These are phyloP conservation scores for Tremella yokohamensis DNA, from an alignment of 768 basidiomycete genomes.

Conservation along the genomic window DNA sequence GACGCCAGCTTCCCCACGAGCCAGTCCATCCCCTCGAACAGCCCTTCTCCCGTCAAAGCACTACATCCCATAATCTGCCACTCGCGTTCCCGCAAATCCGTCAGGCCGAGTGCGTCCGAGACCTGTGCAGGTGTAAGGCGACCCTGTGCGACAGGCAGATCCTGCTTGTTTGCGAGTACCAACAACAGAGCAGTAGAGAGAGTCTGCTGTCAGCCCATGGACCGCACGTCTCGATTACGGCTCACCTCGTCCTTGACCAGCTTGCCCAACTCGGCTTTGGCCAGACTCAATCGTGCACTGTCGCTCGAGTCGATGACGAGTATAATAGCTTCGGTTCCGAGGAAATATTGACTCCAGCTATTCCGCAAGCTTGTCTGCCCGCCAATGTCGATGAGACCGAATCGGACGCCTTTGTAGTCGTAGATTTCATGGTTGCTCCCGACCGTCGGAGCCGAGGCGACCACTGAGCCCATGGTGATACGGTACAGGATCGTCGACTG, in stretches of 20 bases:
- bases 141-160: conserved; percentile 42
- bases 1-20: conserved; percentile 37
- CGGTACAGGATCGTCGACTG: conserved; percentile 49
- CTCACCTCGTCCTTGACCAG: conserved; percentile 47
- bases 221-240: neutral
- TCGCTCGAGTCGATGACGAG: conserved; percentile 51
- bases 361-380: conserved; percentile 48
- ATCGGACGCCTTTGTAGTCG: conserved; percentile 51
- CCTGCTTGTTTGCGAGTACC: conserved; percentile 51
- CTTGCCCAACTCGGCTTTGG: conserved; percentile 47
- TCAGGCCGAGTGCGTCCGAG: conserved; percentile 48
- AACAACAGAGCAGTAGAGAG: conserved; percentile 42
- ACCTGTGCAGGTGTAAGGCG: conserved; percentile 49
- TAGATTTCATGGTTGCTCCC: conserved; percentile 51
- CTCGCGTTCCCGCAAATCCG: conserved; percentile 47
- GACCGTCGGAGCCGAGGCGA: conserved; percentile 51
- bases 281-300: conserved; percentile 38
- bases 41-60: conserved; percentile 43
- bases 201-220: conserved; percentile 20
- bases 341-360: conserved; percentile 50
- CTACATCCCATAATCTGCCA: conserved; percentile 51
- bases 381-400: conserved; percentile 50
- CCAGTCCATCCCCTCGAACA: conserved; percentile 51
- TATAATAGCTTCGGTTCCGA: conserved; percentile 47
- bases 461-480: conserved; percentile 50